Evolutionary conservation across 1,284 basidiomycete genomes (phyloP), one percentile per base, ranked within the genome.

Genomic region (Tremellales sp.): DNA sequence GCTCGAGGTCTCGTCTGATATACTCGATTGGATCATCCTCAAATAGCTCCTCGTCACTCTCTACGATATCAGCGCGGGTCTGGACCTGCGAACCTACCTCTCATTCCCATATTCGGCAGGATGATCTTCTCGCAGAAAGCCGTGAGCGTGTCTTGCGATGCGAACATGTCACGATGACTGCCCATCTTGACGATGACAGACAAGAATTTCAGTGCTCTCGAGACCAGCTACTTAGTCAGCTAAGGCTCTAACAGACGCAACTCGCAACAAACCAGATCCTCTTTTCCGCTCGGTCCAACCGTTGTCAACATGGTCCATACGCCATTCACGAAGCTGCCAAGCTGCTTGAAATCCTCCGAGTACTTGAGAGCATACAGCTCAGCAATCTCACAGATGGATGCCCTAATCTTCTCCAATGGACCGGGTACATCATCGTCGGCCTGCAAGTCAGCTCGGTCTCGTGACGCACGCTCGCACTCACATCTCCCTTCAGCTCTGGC

Each of bases 1-100:
- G 70, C 52, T 76, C 73, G 13, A 98, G 77, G 68, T 97, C 93
- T 25, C 89, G 79, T 17, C 92, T 84, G 58, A 98, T 89, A 70
- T 89, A 98, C 68, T 97, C 94, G 42, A 94, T 82, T 0, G 94
- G 94, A 61, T 97, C 92, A 56, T 98, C 94, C 73, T 97, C 91
- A 65, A 98, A 97, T 73, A 93, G 86, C 66, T 98, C 94, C 52
- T 93, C 82, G 56, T 97, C 93, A 57, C 91, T 86, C 46, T 88
- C 85, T 68, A 45, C n/a, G 13, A 2, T 2, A 46, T 61, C 35
- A 57, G 58, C 26, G 23, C 40, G 43, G 43, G 23, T 39, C 3
- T 10, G 10, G 19, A 4, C 24, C 29, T 21, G 46, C 15, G 11
- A 13, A 24, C 75, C 58, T 46, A 81, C 80, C 77, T 55, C 93